phyloP scores from a whole-genome alignment of 2,329 filamentous ascomycete genomes.

The Aspergillus candidus region DNA sequence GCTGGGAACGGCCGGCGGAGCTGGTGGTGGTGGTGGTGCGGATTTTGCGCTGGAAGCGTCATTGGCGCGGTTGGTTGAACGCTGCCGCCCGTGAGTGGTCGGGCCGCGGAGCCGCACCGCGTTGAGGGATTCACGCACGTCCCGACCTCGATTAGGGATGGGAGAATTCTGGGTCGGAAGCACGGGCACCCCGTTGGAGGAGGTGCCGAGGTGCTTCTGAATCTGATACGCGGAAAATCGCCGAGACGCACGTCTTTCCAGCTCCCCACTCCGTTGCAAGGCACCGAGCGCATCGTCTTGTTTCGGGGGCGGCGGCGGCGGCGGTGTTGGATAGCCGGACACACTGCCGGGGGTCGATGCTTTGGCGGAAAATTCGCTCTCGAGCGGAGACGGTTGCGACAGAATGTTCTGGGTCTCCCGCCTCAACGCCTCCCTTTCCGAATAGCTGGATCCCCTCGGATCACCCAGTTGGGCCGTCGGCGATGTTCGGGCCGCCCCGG shows the following conservation, averaged over 20 bases:
- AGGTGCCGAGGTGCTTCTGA: conserved; percentile 80
- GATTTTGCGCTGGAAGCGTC: conserved; percentile 59
- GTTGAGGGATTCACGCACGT: conserved; percentile 73
- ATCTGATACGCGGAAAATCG: conserved; percentile 97
- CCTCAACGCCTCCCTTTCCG: conserved; percentile 36
- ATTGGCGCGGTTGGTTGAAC: conserved; percentile 44
- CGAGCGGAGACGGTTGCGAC: conserved; percentile 62
- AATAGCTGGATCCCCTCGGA: conserved; percentile 24
- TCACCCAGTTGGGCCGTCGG: conserved; percentile 24
- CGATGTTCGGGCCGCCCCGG: conserved; percentile 21
- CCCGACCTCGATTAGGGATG: conserved; percentile 69
- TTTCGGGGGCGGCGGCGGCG: conserved; percentile 72
- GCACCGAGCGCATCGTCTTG: conserved; percentile 86
- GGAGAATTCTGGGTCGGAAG: conserved; percentile 55
- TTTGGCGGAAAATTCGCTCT: conserved; percentile 45
- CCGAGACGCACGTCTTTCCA: conserved; percentile 86
- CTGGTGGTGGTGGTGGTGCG: conserved; percentile 36
- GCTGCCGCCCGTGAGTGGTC: conserved; percentile 47
- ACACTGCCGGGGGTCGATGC: conserved; percentile 21
- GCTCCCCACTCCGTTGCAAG: conserved; percentile 81
- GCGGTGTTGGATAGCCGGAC: conserved; percentile 57
- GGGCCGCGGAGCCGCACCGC: conserved; percentile 59
- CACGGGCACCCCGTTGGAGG: conserved; percentile 76
- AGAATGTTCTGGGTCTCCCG: conserved; percentile 34
- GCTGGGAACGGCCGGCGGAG: conserved; percentile 53